Base-by-base conservation (phyloP, 2,329 filamentous ascomycete genomes). In the Pestalotiopsis sp. region DNA sequence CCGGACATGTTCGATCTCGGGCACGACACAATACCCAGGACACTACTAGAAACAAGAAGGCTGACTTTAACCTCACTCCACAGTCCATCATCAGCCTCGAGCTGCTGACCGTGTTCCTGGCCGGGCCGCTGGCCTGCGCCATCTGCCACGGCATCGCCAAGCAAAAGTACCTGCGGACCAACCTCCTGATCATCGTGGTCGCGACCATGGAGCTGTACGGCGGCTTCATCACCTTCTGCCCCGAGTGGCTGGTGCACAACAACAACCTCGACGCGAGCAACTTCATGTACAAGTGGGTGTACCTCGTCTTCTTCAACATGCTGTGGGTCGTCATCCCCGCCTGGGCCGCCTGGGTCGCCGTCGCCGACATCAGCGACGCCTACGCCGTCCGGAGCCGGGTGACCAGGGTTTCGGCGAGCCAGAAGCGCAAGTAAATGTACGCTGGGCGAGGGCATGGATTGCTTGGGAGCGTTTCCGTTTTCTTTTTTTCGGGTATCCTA, bases 171-270 rank as follows among this genome's bases (percentile, higher is more conserved):
- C 81, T 84, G 62, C 86, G 84, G 71, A 85, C 83, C 61, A 89
- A 86, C 74, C 84, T 91, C 71, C 84, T 87, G 82, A 91, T 92
- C 85, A 84, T 90, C 69, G 82, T 92, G 23, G 80, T 92, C 58
- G 90, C 90, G 31, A 91, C 89, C 3, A 88, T 86, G 68, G 90
- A 92, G 83, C 74, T 92, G 5, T 92, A 92, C 73, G 90, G 90
- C 72, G 88, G 90, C 20, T 92, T 90, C 80, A 91, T 92, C 87
- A 92, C 90, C 0, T 92, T 92, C 76, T 89, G 87, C 78, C 90
- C 90, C 13, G 90, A 92, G 79, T 92, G 90, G 90, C 80, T 92
- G 13, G 87, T 85, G 2, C 85, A 85, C 65, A 91, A 85, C 76
- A 75, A 84, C 71, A 91, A 90, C 75, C 85, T 92, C 69, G 88